Base-by-base conservation (phyloP, 768 basidiomycete genomes). In the Phlebiopsis gigantea region DNA sequence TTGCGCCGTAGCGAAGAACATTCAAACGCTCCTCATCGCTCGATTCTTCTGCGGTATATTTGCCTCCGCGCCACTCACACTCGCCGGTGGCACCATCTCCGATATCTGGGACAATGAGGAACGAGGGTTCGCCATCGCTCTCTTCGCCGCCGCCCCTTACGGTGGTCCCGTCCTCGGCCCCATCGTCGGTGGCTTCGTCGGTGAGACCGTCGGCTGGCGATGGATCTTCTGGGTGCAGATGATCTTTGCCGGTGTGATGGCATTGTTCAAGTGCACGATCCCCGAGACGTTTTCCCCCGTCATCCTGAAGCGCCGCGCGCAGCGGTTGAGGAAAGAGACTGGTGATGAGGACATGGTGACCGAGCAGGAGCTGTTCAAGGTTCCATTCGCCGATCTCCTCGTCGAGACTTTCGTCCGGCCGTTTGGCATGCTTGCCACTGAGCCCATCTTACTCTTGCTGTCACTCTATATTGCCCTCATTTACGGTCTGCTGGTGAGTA, bases 121-220 rank as follows among this genome's bases (percentile, higher is more conserved):
- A 19, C 69, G 73, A 41, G 73, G 72, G 30, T 65, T 77, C 46
- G 76, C 75, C 4, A 75, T 77, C 42, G 71, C 72, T 0, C 48
- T 76, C 15, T 78, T 77, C 58, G 71, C 73, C 5, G 69, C 75
- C 1, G 72, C 73, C 6, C 74, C 75, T 0, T 77, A 77, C 63
- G 67, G 73, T 1, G 76, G 73, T 22, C 77, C 76, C 7, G 72
- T 79, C 0, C 45, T 80, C 28, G 84, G 83, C 2, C 85, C 79
- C 5, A 75, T 81, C 53, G 72, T 78, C 21, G 79, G 78, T 50
- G 77, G 77, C 12, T 74, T 74, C 52, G 75, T 77, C 53, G 71
- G 75, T 14, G 73, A 75, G 56, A 69, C 63, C 39, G 55, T 74
- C 31, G 76, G 75, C 21, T 72, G 71, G 72, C 65, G 72, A 8